Evolutionary conservation across 2,329 filamentous ascomycete genomes (phyloP).

Genomic region (Monosporascus cannonballus): DNA sequence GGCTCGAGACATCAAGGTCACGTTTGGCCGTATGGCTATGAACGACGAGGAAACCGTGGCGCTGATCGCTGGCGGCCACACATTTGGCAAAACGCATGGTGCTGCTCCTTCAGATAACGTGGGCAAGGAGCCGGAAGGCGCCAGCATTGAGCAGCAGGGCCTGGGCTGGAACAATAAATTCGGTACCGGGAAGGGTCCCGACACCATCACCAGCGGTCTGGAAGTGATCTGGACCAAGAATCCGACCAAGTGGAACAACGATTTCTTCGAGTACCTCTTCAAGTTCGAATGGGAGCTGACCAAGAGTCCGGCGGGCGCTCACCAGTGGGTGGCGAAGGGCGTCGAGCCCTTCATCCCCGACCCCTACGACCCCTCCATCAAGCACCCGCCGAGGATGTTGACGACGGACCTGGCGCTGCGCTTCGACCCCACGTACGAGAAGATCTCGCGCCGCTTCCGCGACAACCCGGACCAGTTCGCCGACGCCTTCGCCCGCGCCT

Average conservation of each 20-base stretch:
- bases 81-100: slow-evolving; percentile 77
- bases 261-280: slow-evolving; percentile 71
- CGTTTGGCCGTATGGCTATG: slow-evolving; percentile 78
- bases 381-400: slow-evolving; percentile 70
- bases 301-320: slow-evolving; percentile 69
- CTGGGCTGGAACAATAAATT: slow-evolving; percentile 66
- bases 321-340: slow-evolving; percentile 72
- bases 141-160: slow-evolving; percentile 59
- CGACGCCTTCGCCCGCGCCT: slow-evolving; percentile 65
- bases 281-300: slow-evolving; percentile 71
- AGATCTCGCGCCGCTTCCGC: slow-evolving; percentile 66
- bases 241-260: slow-evolving; percentile 69
- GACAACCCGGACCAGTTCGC: slow-evolving; percentile 62
- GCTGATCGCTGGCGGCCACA: slow-evolving; percentile 71
- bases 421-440: slow-evolving; percentile 66
- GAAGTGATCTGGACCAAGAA: slow-evolving; percentile 77
- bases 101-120: slow-evolving; percentile 59
- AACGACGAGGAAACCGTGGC: slow-evolving; percentile 77
- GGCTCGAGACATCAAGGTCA: slow-evolving; percentile 65
- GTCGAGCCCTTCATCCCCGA: slow-evolving; percentile 63
- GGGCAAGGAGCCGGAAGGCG: slow-evolving; percentile 61
- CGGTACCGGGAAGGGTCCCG: slow-evolving; percentile 59
- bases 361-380: slow-evolving; percentile 62
- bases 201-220: slow-evolving; percentile 70
- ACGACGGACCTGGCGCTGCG: slow-evolving; percentile 70